These are phyloP conservation scores for Myochromella boudieri DNA, from an alignment of 768 basidiomycete genomes.

Conservation along the genomic window DNA sequence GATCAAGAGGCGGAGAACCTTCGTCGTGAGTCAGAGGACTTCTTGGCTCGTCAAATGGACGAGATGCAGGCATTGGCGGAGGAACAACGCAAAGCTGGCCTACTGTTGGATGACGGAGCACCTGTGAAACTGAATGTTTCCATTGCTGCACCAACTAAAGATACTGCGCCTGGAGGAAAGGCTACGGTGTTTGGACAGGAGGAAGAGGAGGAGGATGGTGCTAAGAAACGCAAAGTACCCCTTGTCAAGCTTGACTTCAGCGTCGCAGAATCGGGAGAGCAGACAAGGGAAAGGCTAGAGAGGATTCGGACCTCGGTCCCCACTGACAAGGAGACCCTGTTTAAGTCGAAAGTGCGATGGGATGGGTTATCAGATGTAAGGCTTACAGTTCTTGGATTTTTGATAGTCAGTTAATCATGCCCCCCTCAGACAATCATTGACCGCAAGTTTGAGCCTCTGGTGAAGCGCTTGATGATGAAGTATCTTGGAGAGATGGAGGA, in stretches of 20 bases:
- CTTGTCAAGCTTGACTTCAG: conserved; percentile 91
- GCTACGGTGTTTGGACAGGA: conserved; percentile 72
- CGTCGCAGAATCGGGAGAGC: conserved; percentile 75
- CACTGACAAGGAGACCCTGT: conserved; percentile 72
- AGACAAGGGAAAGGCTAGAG: conserved; percentile 77
- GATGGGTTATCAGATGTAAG: conserved; percentile 86
- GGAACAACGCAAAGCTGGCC: conserved; percentile 87
- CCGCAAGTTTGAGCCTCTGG: conserved; percentile 81
- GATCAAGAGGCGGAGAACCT: conserved; percentile 86
- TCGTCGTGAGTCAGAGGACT: conserved; percentile 88
- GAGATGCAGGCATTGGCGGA: conserved; percentile 92
- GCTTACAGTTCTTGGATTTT: conserved; percentile 10
- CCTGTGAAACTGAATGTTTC: conserved; percentile 87
- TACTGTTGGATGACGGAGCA: conserved; percentile 88
- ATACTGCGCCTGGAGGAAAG: conserved; percentile 46
- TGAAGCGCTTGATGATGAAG: conserved; percentile 80
- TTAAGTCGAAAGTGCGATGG: conserved; percentile 89
- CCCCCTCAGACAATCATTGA: conserved; percentile 70
- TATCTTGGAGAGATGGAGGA: conserved; percentile 92
- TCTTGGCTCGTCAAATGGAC: conserved; percentile 92
- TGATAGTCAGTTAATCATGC: conserved; percentile 15
- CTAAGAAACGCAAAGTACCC: conserved; percentile 79
- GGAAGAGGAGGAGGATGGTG: conserved; percentile 86
- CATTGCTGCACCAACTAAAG: conserved; percentile 50
- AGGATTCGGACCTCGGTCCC: conserved; percentile 77